phyloP scores from a whole-genome alignment of 257 asterid species.

The Nicotiana sylvestris region DNA sequence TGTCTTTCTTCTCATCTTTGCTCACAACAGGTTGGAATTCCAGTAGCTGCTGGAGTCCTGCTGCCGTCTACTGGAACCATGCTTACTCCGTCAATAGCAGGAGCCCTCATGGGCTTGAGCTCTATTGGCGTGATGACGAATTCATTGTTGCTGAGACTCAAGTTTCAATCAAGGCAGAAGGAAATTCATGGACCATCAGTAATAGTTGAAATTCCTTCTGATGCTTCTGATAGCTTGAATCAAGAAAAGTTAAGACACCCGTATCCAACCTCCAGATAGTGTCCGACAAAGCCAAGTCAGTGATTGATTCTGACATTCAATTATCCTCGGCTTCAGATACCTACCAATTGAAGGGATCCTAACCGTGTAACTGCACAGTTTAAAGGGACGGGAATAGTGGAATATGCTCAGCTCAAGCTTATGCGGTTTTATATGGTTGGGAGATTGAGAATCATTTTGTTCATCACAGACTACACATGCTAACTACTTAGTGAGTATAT shows the following conservation, averaged over 20 bases:
- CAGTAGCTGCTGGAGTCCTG: constrained; percentile 89
- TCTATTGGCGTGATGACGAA: constrained; percentile 92
- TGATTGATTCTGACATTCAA: not conserved
- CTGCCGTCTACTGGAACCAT: constrained; percentile 85
- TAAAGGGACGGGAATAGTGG: not conserved
- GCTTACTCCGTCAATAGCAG: constrained; percentile 96
- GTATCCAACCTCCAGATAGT: constrained; percentile 43
- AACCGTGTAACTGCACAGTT: not conserved
- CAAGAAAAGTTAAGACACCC: constrained; percentile 39
- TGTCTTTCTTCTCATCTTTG: constrained; percentile 1
- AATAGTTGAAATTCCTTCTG: constrained; percentile 33
- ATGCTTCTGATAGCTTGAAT: constrained; percentile 24
- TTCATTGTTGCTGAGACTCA: constrained; percentile 72
- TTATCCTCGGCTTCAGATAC: not conserved
- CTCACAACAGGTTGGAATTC: constrained; percentile 69
- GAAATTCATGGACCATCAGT: constrained; percentile 33
- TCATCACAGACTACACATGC: not conserved
- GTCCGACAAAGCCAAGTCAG: not conserved
- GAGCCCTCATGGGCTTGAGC: constrained; percentile 98
- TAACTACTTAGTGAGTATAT: not conserved
- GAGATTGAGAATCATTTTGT: not conserved
- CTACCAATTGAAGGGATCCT: not conserved
- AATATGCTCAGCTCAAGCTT: not conserved
- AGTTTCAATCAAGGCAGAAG: constrained; percentile 40
- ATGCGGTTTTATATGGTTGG: not conserved